Evolutionary conservation across 495 filamentous ascomycete genomes (phyloP), one percentile per base, ranked within the genome.

Genomic region (Penicillium manginii): DNA sequence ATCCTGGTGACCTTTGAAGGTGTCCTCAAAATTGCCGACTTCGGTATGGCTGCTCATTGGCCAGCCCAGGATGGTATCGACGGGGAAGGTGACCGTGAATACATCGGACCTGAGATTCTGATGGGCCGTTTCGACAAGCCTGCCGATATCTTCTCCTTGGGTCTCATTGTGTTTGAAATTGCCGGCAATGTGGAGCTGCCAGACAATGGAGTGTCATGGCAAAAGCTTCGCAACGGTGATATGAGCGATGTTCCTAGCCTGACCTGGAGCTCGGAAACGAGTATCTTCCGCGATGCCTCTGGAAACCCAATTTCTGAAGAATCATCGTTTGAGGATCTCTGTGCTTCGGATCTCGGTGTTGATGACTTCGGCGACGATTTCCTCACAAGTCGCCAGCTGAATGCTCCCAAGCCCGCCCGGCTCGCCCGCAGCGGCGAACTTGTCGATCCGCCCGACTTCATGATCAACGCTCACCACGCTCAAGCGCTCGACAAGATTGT

Each of bases 11-110:
- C 89, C 9, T 93, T 90, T 69, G 92, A 97, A 70, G 96, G 94
- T 23, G 85, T 88, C 19, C 76, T 98, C 40, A 98, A 98, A 73
- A 96, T 98, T 65, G 93, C 86, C 45, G 94, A 98, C 74, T 98
- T 98, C 71, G 94, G 94, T 40, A 86, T 98, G 83, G 92, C 94
- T 42, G 84, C 86, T n/a, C 62, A 74, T 15, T 91, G 88, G 86
- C 92, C 93, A 2, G 89, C 87, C 7, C 81, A 86, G 50, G 75
- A 83, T 22, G 85, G 85, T 22, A 86, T 96, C 37, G 94, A 98
- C 54, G 86, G 89, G 31, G 94, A 98, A 74, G 94, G 94, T 17
- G 94, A 98, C 66, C 90, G 94, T 46, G 91, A 94, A 67, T 98
- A 98, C 68, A 92, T 98, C 65, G 92, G 89, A 7, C 92, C 93